These are phyloP conservation scores for Wickerhamiella bombiphila DNA, from an alignment of 805 yeast genomes.

Conservation along the genomic window DNA sequence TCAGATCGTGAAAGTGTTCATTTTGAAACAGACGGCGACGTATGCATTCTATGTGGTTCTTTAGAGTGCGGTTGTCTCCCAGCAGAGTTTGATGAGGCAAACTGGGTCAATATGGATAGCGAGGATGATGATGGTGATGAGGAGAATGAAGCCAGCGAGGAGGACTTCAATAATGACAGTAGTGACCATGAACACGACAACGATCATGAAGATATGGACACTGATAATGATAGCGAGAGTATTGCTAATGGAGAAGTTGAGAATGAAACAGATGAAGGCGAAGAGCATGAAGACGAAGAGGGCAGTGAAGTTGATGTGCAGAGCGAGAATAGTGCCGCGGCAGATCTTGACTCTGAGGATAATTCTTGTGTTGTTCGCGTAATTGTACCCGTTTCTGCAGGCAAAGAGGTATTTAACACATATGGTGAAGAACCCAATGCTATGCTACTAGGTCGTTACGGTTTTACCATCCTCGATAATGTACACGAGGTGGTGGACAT, in stretches of 20 bases:
- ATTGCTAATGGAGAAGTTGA: slow-evolving; percentile 16
- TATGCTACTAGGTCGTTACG: slow-evolving; percentile 57
- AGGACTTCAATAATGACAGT: slow-evolving; percentile 9
- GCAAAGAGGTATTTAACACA: slow-evolving; percentile 61
- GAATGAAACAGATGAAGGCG: slow-evolving; percentile 8
- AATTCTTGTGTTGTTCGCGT: slow-evolving; percentile 59
- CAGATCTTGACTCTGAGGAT: slow-evolving; percentile 20
- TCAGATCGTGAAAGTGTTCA: slow-evolving; percentile 46
- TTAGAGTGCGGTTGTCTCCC: slow-evolving; percentile 30
- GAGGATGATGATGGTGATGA: slow-evolving; percentile 13
- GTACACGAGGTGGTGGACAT: slow-evolving; percentile 43
- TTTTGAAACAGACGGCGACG: slow-evolving; percentile 44
- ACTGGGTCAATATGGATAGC: slow-evolving; percentile 12
- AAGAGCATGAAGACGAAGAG: slow-evolving; percentile 11
- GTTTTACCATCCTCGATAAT: slow-evolving; percentile 48
- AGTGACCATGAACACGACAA: slow-evolving; percentile 10
- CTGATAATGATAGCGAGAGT: slow-evolving; percentile 9
- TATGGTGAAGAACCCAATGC: slow-evolving; percentile 66
- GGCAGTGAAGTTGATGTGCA: slow-evolving; percentile 20
- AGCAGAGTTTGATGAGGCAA: slow-evolving; percentile 14
- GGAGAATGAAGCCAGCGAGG: slow-evolving; percentile 10
- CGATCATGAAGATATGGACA: slow-evolving; percentile 10
- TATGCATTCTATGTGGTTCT: slow-evolving; percentile 38
- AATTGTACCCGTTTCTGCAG: slow-evolving; percentile 29
- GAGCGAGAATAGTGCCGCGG: slow-evolving; percentile 20